Evolutionary conservation across 2,329 filamentous ascomycete species (phyloP).

Genomic region (Aspergillus uvarum): DNA sequence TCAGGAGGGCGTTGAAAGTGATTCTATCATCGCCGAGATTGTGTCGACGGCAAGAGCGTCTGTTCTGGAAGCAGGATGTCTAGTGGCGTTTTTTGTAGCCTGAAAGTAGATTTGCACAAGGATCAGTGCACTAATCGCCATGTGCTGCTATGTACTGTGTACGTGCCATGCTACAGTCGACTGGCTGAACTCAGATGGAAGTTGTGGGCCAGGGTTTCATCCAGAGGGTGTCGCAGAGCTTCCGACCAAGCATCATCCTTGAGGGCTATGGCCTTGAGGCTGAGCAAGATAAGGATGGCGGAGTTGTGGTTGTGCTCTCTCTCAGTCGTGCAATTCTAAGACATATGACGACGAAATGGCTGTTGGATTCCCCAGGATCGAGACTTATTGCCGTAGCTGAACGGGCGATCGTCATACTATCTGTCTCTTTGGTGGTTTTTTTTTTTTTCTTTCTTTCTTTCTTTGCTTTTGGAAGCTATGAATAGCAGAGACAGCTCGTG

Average conservation of each 20-base stretch:
- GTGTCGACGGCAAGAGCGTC: not conserved
- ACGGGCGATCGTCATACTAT: not conserved
- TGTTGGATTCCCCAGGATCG: not conserved
- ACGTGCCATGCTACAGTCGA: not conserved
- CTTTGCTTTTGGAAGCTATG: not conserved
- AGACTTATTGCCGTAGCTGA: not conserved
- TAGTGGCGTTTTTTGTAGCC: not conserved
- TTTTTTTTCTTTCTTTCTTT: not conserved
- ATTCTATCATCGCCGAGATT: not conserved
- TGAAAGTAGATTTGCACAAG: not conserved
- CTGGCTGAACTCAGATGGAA: not conserved
- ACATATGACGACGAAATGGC: not conserved
- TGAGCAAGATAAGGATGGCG: not conserved
- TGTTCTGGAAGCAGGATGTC: not conserved
- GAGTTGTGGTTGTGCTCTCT: not conserved
- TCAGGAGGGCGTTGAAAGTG: no score
- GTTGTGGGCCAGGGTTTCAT: not conserved
- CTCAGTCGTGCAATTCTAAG: not conserved
- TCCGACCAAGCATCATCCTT: not conserved
- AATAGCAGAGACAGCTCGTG: not conserved
- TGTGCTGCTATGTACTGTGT: not conserved
- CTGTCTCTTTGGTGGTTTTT: not conserved
- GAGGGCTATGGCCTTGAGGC: not conserved
- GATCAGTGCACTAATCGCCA: not conserved
- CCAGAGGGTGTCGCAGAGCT: not conserved